Evolutionary conservation across 2,329 filamentous ascomycete species (phyloP), one percentile per base, ranked within the genome.

Genomic region (Byssothecium circinans): DNA sequence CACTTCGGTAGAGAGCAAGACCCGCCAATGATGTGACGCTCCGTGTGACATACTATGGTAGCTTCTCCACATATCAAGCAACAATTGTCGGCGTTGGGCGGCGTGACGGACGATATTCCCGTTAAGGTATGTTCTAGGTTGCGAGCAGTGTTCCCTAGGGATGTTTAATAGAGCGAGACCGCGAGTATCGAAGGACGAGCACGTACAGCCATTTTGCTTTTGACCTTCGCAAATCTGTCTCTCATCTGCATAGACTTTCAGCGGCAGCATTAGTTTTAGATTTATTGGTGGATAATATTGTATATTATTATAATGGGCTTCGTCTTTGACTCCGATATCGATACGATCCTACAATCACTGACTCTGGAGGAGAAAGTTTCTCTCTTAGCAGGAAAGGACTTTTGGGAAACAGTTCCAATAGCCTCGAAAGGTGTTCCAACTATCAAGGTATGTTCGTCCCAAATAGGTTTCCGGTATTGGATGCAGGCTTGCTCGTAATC

Each of bases 321-420:
- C 46, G 52, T 20, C 8, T 62, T 67, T 58, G 57, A 55, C 45
- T 45, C 57, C 7, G 59, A 62, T 20, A 49, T 68, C 18, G 62
- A 69, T 33, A 50, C 37, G n/a, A 53, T 67, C 25, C 53, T 70
- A 10, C 55, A 58, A 49, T 64, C 65, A 34, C 45, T 70, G 37
- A 67, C 64, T 8, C 38, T 70, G 27, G 65, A 70, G 41, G 67
- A 70, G 48, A 70, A 70, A 57, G 58, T 68, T 18, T 60, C 64
- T 11, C 49, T 69, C 10, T 57, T 68, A 41, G 64, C 66, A 29
- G 66, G 66, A n/a, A 68, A 66, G 41, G 84, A 87, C 69, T 86
- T 87, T 62, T 88, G 85, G 85, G 83, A 87, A 62, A 86, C 85
- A 20, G 79, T 82, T 49, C 68, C 79, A 8, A 70, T 87, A 4